Base-by-base conservation (phyloP, 2,329 filamentous ascomycete species). In the Paramyrothecium roridum region DNA sequence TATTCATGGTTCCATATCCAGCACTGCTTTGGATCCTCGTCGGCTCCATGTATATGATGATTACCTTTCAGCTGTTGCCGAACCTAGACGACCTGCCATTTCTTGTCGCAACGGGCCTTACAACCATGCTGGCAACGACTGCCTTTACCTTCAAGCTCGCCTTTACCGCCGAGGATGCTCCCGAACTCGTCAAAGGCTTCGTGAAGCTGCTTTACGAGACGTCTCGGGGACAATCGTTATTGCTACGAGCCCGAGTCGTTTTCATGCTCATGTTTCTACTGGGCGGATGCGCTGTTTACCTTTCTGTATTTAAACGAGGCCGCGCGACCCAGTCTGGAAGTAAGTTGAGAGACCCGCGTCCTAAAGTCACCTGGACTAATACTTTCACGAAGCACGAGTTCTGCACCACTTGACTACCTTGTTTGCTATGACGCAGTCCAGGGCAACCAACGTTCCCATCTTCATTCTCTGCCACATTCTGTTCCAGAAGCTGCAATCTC, bases 71-170 rank as follows among this genome's bases (percentile, higher is more conserved):
- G 52, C 67, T 83, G 8, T 69, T 79, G 19, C 69, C 70, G 12
- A 70, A 67, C 37, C 70, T 82, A 30, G 69, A 70, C 48, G 72
- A 72, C 3, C 63, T 81, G 0, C 75, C 79, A 2, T 67, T 71
- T 16, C 13, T 75, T 13, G 61, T 76, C 8, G 70, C 73, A 13
- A 73, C 76, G 2, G 71, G 73, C 1, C 62, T 76, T 7, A 71
- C 75, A 3, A 72, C 74, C 1, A 68, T 74, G 12, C 69, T 84
- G 3, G 69, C 77, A 8, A 73, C 74, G 4, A 73, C 78, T 1
- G 89, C 90, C 0, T 81, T 95, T 21, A 79, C 87, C 3, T 99
- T 98, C 79, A 99, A 99, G 73, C 75, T 97, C 22, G 87, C 88
- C 2, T 98, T 97, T 67, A 95, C 92, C 1, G 83, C 85, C 49